These are phyloP conservation scores for Talaromyces sp. DNA, from an alignment of 2,329 filamentous ascomycete genomes.

Conservation along the genomic window DNA sequence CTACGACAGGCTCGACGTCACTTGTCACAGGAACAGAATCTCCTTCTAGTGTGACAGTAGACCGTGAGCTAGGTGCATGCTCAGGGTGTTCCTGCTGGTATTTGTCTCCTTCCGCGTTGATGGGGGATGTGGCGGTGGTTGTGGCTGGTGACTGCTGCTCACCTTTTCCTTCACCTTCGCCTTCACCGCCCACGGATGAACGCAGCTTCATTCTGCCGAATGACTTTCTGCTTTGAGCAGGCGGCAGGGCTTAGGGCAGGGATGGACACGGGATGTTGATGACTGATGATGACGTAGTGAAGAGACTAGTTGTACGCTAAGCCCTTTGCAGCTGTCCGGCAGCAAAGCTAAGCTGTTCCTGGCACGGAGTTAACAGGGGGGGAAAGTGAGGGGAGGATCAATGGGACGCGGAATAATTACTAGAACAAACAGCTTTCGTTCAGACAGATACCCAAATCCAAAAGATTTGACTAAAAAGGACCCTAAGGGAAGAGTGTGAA, in stretches of 20 bases:
- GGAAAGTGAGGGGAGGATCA: conserved; percentile 1
- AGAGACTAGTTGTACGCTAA: not conserved
- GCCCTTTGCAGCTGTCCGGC: not conserved
- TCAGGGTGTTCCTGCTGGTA: not conserved
- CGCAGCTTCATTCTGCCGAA: conserved; percentile 5
- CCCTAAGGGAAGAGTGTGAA: not conserved
- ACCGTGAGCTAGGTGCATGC: not conserved
- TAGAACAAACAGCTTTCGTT: not conserved
- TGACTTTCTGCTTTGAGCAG: not conserved
- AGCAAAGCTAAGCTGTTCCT: conserved; percentile 12
- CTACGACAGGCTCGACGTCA: not conserved
- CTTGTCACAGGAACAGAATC: not conserved
- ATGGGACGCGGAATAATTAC: not conserved
- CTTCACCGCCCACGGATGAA: conserved; percentile 1
- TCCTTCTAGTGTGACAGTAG: not conserved
- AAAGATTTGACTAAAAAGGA: not conserved
- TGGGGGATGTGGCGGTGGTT: conserved; percentile 7
- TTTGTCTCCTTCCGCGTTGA: not conserved
- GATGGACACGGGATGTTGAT: conserved; percentile 4
- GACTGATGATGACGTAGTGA: not conserved
- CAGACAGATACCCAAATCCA: not conserved
- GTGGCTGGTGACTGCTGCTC: conserved; percentile 11
- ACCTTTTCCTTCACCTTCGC: not conserved
- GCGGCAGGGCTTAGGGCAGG: conserved; percentile 15
- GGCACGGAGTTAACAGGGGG: conserved; percentile 13